Percentiles rank a stretch among this genome's conserved stretches.
These are phyloP conservation scores for Anisogramma anomala DNA, from an alignment of 2,329 filamentous ascomycete genomes.

Conservation along the genomic window DNA sequence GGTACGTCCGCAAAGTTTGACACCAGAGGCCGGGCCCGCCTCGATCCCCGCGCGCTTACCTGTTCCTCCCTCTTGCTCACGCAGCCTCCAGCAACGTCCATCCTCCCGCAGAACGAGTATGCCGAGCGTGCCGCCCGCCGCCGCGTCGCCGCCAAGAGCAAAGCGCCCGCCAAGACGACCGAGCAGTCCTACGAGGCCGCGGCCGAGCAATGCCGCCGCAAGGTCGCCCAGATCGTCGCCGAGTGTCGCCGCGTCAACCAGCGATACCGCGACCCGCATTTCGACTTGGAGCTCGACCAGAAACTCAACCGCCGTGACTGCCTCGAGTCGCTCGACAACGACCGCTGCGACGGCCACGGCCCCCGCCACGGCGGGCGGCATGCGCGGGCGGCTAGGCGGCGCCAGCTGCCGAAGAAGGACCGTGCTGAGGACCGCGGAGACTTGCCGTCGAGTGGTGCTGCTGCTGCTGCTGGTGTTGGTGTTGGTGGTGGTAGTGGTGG, in stretches of 20 bases:
- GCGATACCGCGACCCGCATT: constrained; percentile 78
- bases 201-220: constrained; percentile 53
- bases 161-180: constrained; percentile 41
- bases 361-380: constrained; percentile 7
- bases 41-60: not conserved
- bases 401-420: constrained; percentile 17
- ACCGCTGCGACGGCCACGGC: constrained; percentile 10
- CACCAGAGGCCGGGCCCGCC: not conserved
- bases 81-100: constrained; percentile 44
- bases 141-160: constrained; percentile 40
- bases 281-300: constrained; percentile 70
- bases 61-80: not conserved
- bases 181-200: constrained; percentile 64
- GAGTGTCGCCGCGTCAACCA: constrained; percentile 68
- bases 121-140: constrained; percentile 48
- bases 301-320: constrained; percentile 45
- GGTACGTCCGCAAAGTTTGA: constrained; percentile 27
- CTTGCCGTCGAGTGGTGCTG: too few species aligned
- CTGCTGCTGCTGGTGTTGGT: too few species aligned
- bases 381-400: constrained; percentile 4
- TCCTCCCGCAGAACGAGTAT: constrained; percentile 52
- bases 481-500: constrained; percentile 13
- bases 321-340: constrained; percentile 33
- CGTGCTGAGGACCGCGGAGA: not conserved
- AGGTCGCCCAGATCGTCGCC: constrained; percentile 48